Base-by-base conservation (phyloP, 108 stramenopile genomes). In the Pseudonitzschia delicatissima region DNA sequence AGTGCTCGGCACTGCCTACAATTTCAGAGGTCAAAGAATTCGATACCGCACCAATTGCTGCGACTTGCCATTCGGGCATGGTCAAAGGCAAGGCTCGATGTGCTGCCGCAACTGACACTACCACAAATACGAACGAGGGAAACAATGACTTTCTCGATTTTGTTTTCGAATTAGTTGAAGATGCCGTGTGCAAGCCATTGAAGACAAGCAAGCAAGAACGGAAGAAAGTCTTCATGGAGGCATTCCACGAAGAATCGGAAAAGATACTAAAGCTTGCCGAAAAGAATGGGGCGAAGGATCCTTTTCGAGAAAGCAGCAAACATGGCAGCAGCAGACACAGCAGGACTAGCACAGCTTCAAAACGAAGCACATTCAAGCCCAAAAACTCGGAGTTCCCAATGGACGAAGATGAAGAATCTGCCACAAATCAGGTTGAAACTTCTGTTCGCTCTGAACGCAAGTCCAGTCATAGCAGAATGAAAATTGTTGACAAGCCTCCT, bases 161-260 rank as follows among this genome's bases (percentile, higher is more conserved):
- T 48, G 25, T 74, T 0, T 74, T 74, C 62, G 66, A 67, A 12
- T 36, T 74, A 28, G 73, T 74, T 17, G 73, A 74, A 40, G 55
- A 55, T 42, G 61, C 66, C 33, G 21, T 74, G 15, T 74, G 73
- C 31, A 66, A 9, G 13, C 37, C 60, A 9, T 15, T 61, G 23
- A 35, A 37, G 17, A 0, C 31, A 61, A 61, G 60, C 20, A 61
- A 61, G 32, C n/a, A 20, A 2, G 60, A 61, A 6, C 20, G 60
- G 2, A 61, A 61, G 60, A 61, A 61, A 15, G 35, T 21, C 3
- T 61, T 61, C 37, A 61, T 61, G 39, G 60, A 61, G 25, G 60
- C 60, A 61, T 61, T 40, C 27, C 34, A 61, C 35, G 60, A 61
- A 42, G 60, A 61, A 27, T 61, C 60, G n/a, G 31, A 55, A n/a